Percentiles rank a stretch among this genome's conserved stretches.
Conservation (phyloP, 371 early-diverging fungal species). For the Zychaea mexicana region DNA sequence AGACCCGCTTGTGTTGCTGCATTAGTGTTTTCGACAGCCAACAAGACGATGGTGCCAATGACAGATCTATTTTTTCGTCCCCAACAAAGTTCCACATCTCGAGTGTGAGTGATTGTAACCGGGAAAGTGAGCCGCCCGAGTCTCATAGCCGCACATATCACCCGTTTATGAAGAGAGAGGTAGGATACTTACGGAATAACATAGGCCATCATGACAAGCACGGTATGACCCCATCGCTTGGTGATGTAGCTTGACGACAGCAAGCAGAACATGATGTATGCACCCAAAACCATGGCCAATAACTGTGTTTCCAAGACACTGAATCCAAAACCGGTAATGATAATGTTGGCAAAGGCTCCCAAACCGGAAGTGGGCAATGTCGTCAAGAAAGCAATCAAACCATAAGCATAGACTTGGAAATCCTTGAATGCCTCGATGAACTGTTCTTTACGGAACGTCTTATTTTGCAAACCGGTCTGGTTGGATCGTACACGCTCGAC, state of each 20-base stretch:
- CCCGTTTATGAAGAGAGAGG: neutral
- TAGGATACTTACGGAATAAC: conserved; percentile 18
- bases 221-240: conserved; percentile 16
- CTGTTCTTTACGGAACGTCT: conserved; percentile 21
- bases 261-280: conserved; percentile 23
- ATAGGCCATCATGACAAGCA: conserved; percentile 23
- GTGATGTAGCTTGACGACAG: conserved; percentile 20
- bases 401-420: conserved; percentile 26
- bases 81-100: too few species aligned
- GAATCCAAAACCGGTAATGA: conserved; percentile 25
- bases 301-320: conserved; percentile 25
- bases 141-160: too few species aligned
- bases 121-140: too few species aligned
- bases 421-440: conserved; percentile 24
- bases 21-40: conserved; percentile 20
- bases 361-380: conserved; percentile 26
- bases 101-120: too few species aligned
- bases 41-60: conserved; percentile 21
- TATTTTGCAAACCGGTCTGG: conserved; percentile 27
- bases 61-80: too few species aligned
- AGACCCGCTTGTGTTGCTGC: conserved; percentile 25
- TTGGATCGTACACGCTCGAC: conserved; percentile 27
- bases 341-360: conserved; percentile 28
- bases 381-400: conserved; percentile 19
- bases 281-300: conserved; percentile 30